phyloP scores from a whole-genome alignment of 2,329 filamentous ascomycete species.

The Hypoxylon sp. region DNA sequence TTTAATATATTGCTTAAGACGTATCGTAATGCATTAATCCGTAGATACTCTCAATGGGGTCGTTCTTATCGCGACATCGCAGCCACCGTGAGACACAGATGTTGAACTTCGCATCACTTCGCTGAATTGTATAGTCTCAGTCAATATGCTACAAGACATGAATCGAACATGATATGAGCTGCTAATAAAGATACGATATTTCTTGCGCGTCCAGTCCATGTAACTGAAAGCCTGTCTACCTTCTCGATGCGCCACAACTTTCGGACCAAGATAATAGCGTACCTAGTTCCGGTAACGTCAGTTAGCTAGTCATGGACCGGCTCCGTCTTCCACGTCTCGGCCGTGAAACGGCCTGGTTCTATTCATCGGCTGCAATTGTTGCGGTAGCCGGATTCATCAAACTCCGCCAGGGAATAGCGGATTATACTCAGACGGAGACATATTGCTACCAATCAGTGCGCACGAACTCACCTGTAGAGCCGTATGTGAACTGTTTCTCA shows the following conservation, averaged over 20 bases:
- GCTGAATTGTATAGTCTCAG: not conserved
- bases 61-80: slow-evolving; percentile 27
- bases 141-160: not conserved
- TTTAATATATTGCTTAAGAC: not conserved
- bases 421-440: slow-evolving; percentile 52
- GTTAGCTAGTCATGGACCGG: slow-evolving; percentile 45
- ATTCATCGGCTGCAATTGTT: slow-evolving; percentile 42
- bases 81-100: slow-evolving; percentile 2
- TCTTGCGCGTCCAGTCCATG: not conserved
- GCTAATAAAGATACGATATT: not conserved
- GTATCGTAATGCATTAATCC: slow-evolving; percentile 13
- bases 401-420: slow-evolving; percentile 44
- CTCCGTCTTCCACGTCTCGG: slow-evolving; percentile 40
- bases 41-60: slow-evolving; percentile 18
- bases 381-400: slow-evolving; percentile 48
- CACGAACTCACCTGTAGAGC: slow-evolving; percentile 58
- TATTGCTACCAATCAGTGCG: slow-evolving; percentile 63
- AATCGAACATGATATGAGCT: not conserved
- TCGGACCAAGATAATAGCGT: slow-evolving; percentile 2
- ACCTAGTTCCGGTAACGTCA: not conserved
- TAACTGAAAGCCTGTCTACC: not conserved
- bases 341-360: slow-evolving; percentile 44
- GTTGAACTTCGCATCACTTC: not conserved
- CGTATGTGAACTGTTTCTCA: slow-evolving; percentile 69
- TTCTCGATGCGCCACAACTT: slow-evolving; percentile 2